phyloP scores from a whole-genome alignment of 192 early-diverging fungal species.

The Podila verticillata region DNA sequence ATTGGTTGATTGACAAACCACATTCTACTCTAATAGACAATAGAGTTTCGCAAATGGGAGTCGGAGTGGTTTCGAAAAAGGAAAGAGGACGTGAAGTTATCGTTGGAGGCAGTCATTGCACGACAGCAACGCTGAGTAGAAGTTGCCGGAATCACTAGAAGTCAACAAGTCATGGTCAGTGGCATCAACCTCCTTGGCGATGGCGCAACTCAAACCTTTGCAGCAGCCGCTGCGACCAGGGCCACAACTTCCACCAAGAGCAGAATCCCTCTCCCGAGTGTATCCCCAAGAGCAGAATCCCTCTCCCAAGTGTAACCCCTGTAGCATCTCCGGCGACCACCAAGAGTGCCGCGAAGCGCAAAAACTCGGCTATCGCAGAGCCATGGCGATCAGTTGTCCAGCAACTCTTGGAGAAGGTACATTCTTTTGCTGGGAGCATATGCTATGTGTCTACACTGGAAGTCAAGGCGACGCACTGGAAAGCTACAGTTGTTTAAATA shows the following conservation, averaged over 20 bases:
- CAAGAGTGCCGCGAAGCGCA: conserved; percentile 29
- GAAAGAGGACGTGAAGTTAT: too few relatives aligned
- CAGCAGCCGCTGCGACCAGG: conserved; percentile 2
- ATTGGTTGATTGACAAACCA: neutral
- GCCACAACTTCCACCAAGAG: neutral
- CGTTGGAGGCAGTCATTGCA: neutral
- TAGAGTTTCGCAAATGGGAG: neutral
- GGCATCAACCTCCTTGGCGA: neutral
- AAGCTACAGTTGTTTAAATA: conserved; percentile 1
- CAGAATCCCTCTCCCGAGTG: neutral
- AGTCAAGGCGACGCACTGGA: neutral
- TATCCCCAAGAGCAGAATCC: conserved; percentile 15
- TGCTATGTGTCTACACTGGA: neutral
- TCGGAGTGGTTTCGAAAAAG: too few relatives aligned
- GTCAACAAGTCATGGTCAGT: conserved; percentile 3
- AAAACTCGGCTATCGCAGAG: conserved; percentile 23
- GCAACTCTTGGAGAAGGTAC: conserved; percentile 38
- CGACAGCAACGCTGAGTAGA: neutral
- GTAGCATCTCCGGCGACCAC: conserved; percentile 7
- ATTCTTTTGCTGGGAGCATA: conserved; percentile 13
- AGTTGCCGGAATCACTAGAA: neutral
- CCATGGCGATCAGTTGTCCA: conserved; percentile 31
- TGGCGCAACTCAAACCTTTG: neutral
- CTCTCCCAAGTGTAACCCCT: conserved; percentile 4
- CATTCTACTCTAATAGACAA: neutral